Base-by-base conservation (phyloP, 2,329 filamentous ascomycete genomes). In the Orbilia oligospora region DNA sequence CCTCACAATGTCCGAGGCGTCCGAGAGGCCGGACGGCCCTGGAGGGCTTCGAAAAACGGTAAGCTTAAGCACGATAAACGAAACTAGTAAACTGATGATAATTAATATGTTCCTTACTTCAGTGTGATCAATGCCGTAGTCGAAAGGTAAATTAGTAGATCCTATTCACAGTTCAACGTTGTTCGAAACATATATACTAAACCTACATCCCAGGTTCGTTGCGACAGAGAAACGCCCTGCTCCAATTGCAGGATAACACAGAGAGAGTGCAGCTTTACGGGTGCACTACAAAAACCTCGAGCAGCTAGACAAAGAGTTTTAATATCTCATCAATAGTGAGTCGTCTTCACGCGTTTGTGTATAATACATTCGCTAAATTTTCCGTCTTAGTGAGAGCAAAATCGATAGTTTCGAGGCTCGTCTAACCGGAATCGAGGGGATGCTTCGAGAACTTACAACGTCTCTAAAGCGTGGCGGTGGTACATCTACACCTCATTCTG, bases 251-350 rank as follows among this genome's bases (percentile, higher is more conserved):
- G 87, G 38, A 88, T 86, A 24, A 87, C 88, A 30, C 87, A 86
- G 79, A 85, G 88, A 8, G 81, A 85, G 12, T 90, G 88, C 81
- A 88, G 87, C 73, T 89, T 87, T 3, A 88, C 87, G 0, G 88
- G 88, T 2, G 84, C 85, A 12, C 87, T 87, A 6, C 88, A 89
- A 81, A 86, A 87, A 76, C 87, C 87, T 27, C 88, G 87, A 82
- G 88, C 89, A 81, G 84, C 85, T 53, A 85, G 88, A 48, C 88
- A 89, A 81, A 85, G 88, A 66, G 88, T 90, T 46, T 84, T 90
- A 79, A 89, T 90, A 75, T 89, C 88, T 1, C 88, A 87, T 51
- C 88, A 89, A 86, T 90, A 90, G 88, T 89, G 83, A 81, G 87
- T 85, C 41, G 8, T 5, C 53, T 38, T 18, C 10, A 1, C 20